Base-by-base conservation (phyloP, 352 stramenopile species). In the Phytophthora brassicae region DNA sequence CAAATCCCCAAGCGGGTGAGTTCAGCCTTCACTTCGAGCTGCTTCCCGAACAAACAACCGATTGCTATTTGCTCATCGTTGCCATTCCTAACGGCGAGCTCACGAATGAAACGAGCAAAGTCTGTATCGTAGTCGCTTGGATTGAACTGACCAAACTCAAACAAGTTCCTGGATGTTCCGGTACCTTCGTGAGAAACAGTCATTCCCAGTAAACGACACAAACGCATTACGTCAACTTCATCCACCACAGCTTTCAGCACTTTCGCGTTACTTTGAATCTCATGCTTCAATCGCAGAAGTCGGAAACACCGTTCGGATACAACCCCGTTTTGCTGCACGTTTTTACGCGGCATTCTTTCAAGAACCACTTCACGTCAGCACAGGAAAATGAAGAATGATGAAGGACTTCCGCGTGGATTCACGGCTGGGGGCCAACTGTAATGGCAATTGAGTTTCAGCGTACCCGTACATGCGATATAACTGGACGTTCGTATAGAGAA, bases 201-300 rank as follows among this genome's bases (percentile, higher is more conserved):
- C 64, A 81, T 74, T 19, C 75, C 74, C 2, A 93, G 43, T 41
- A 59, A 71, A 13, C 60, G 74, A 57, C 82, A 82, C 48, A 91
- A 61, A 0, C 80, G 80, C 36, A 90, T 45, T 22, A 94, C 72
- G 24, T 90, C 82, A 8, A 81, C 49, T 54, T 94, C 82, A 29
- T 89, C 60, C 26, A 91, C 58, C 19, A 89, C 69, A 5, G 73
- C 64, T 60, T 94, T 90, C 36, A 90, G 39, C 4, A 90, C 79
- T 36, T 81, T 76, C 3, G 66, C 63, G 26, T 82, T 79, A 23
- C 74, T 79, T 65, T 94, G 82, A 6, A 74, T 53, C 23, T 88
- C 77, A 0, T 68, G 22, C 13, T 68, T 64, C 11, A 89, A 59
- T 7, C 49, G 62, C 44, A 93, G n/a, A 13, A 90, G 29, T 3